A percentile compares a stretch with the other conserved stretches of the same genome.
phyloP scores from a whole-genome alignment of 2,329 filamentous ascomycete species.

The Nemania sp. region DNA sequence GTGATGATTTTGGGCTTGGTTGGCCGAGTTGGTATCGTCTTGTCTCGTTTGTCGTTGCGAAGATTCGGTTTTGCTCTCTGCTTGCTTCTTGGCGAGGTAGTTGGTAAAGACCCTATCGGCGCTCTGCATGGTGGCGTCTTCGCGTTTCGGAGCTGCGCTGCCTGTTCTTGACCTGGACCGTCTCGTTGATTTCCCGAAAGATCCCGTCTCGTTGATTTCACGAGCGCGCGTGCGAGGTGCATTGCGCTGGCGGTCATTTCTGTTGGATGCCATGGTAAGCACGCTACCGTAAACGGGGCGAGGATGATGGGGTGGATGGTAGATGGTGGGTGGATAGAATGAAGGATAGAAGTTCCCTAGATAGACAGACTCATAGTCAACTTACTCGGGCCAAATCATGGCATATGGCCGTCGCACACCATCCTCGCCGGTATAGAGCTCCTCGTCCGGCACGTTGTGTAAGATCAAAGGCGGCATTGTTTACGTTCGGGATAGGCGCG shows the following conservation, averaged over 20 bases:
- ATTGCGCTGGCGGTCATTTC: conserved; percentile 65
- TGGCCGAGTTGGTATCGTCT: conserved; percentile 52
- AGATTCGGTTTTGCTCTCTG: conserved; percentile 44
- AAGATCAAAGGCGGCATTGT: conserved; percentile 74
- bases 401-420: conserved; percentile 74
- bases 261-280: conserved; percentile 48
- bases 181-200: conserved; percentile 75
- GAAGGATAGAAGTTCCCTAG: no score
- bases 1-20: conserved; percentile 48
- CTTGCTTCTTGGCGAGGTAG: conserved; percentile 65
- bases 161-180: conserved; percentile 72
- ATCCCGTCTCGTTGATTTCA: conserved; percentile 69
- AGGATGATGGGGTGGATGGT: background rate
- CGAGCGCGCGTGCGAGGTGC: conserved; percentile 62
- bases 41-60: conserved; percentile 53
- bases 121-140: conserved; percentile 71
- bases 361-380: conserved; percentile 14
- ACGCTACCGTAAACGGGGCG: no score
- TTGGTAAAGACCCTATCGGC: conserved; percentile 72
- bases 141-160: conserved; percentile 65
- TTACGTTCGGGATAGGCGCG: conserved; percentile 32
- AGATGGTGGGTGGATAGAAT: background rate
- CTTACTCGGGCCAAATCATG: conserved; percentile 74
- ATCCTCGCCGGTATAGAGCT: conserved; percentile 74
- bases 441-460: conserved; percentile 76